phyloP scores from a whole-genome alignment of 208 protist species.

The Wallacemonas rigidus region DNA sequence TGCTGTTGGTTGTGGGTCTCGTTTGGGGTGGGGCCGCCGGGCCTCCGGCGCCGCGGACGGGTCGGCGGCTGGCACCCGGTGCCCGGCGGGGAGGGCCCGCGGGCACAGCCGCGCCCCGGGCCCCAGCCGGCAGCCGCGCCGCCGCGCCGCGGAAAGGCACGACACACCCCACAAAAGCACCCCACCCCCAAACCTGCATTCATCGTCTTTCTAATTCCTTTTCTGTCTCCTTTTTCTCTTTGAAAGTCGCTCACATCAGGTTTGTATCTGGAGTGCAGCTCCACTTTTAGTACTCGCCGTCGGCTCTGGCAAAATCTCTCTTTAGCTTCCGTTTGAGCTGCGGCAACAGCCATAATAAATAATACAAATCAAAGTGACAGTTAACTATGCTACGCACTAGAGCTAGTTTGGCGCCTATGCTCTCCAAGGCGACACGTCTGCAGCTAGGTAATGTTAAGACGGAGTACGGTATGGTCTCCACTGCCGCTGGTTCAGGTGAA shows the following conservation, averaged over 20 bases:
- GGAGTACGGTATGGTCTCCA: constrained; percentile 80
- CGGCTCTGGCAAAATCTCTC: too few relatives aligned
- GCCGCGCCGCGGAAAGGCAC: too few relatives aligned
- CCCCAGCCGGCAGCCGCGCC: too few relatives aligned
- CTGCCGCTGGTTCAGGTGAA: constrained; percentile 81
- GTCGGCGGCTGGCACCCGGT: too few relatives aligned
- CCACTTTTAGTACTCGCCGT: constrained; percentile 3
- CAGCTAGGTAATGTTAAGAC: constrained; percentile 91
- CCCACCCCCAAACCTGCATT: background rate
- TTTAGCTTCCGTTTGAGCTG: background rate
- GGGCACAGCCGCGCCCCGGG: too few relatives aligned
- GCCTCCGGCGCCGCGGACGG: too few relatives aligned
- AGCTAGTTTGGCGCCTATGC: constrained; percentile 51
- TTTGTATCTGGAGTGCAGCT: constrained; percentile 1
- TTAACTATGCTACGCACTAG: constrained; percentile 26
- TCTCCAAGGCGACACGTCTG: constrained; percentile 86
- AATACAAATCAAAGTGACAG: too few relatives aligned
- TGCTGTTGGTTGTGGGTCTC: too few relatives aligned
- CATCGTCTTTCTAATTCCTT: constrained; percentile 12
- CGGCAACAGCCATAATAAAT: too few relatives aligned
- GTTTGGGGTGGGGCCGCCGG: too few relatives aligned
- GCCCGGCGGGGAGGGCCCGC: too few relatives aligned
- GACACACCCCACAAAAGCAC: background rate
- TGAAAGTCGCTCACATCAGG: constrained; percentile 1
- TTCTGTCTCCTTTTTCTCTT: constrained; percentile 18